Conservation (phyloP, 441 rosid species). For the California macrophylla region DNA sequence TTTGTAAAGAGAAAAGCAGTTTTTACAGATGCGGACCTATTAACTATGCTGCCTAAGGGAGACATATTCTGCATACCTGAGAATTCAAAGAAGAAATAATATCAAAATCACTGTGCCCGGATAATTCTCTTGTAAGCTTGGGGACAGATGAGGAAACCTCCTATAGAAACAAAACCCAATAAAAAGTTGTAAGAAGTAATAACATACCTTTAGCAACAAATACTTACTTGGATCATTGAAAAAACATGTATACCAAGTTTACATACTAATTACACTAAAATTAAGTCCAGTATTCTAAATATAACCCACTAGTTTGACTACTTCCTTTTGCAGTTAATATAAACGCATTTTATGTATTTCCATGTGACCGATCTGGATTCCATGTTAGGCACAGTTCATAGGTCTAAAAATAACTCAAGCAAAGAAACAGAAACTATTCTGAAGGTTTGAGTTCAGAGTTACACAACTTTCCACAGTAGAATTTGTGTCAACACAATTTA, state of each 20-base stretch:
- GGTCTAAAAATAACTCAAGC: background rate
- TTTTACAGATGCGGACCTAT: background rate
- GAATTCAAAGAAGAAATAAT: conserved; percentile 92
- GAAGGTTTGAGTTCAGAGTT: background rate
- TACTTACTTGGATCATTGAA: background rate
- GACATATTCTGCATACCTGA: conserved; percentile 48
- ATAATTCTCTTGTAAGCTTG: conserved; percentile 67
- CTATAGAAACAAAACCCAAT: conserved; percentile 31
- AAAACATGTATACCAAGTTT: background rate
- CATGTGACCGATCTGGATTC: background rate
- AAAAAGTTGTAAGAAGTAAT: background rate
- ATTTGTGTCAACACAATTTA: background rate
- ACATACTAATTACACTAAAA: too few species aligned
- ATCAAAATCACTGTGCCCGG: conserved; percentile 77
- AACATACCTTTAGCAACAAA: background rate
- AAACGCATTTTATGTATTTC: background rate
- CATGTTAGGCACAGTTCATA: background rate
- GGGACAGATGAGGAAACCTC: conserved; percentile 72
- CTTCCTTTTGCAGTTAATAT: background rate
- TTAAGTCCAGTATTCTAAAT: conserved; percentile 1
- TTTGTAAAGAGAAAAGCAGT: background rate
- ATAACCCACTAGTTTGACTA: background rate
- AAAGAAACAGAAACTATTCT: background rate
- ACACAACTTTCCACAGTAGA: background rate
- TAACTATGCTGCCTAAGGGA: background rate